These are phyloP conservation scores for Phytomonas sp. DNA, from an alignment of 208 protist genomes.

Conservation along the genomic window DNA sequence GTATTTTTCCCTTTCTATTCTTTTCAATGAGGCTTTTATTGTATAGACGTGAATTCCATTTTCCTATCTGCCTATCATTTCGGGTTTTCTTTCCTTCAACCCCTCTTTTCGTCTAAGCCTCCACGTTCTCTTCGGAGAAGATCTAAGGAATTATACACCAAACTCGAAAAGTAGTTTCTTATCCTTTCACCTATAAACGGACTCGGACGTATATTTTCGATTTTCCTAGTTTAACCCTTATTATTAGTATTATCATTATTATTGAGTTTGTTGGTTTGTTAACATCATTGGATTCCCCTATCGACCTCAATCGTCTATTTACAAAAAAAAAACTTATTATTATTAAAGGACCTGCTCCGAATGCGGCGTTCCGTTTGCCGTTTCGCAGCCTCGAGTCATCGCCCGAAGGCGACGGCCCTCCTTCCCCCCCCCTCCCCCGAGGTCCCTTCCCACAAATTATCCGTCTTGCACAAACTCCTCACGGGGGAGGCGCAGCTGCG, in stretches of 20 bases:
- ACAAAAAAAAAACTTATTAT: too few relatives aligned
- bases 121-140: slow-evolving; percentile 1
- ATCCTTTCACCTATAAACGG: too few relatives aligned
- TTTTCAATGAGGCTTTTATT: neutral
- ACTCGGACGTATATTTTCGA: too few relatives aligned
- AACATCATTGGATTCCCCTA: too few relatives aligned
- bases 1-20: slow-evolving; percentile 10
- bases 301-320: too few relatives aligned
- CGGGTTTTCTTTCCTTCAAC: slow-evolving; percentile 8
- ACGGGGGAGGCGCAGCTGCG: slow-evolving; percentile 79
- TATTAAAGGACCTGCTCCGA: neutral
- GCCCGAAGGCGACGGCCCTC: neutral
- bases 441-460: slow-evolving; percentile 39
- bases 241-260: too few relatives aligned
- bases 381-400: slow-evolving; percentile 14
- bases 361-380: slow-evolving; percentile 53
- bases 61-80: neutral
- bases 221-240: too few relatives aligned
- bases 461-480: slow-evolving; percentile 76
- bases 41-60: neutral
- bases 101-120: slow-evolving; percentile 10
- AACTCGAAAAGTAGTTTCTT: too few relatives aligned
- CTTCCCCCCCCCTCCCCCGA: slow-evolving; percentile 25
- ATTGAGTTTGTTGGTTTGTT: too few relatives aligned
- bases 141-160: too few relatives aligned